Conservation (phyloP, 2,329 filamentous ascomycete species). For the Ascosphaera apis region DNA sequence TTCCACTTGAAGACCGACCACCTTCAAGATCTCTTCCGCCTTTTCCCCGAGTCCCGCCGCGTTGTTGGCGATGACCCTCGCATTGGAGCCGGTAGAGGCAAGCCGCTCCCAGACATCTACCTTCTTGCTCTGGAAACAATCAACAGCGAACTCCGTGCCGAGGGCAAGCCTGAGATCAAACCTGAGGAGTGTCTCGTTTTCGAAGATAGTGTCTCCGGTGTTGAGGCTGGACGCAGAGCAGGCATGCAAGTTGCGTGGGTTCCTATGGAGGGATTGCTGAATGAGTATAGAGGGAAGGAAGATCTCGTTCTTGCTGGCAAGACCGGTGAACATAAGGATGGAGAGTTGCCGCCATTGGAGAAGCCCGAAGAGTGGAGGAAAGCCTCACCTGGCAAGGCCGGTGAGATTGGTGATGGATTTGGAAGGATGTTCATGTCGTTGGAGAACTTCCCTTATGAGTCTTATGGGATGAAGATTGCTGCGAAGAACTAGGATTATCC, state of each 20-base stretch:
- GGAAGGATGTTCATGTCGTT: slow-evolving; percentile 28
- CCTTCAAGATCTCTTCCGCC: slow-evolving; percentile 26
- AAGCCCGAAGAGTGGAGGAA: slow-evolving; percentile 15
- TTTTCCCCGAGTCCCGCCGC: slow-evolving; percentile 44
- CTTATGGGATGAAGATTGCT: slow-evolving; percentile 30
- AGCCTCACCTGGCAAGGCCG: slow-evolving; percentile 25
- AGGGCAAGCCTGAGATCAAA: slow-evolving; percentile 34
- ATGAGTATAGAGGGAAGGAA: slow-evolving; percentile 56
- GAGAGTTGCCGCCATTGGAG: slow-evolving; percentile 18
- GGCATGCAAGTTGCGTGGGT: slow-evolving; percentile 92
- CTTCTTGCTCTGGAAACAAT: slow-evolving; percentile 63
- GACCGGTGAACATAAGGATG: slow-evolving; percentile 47
- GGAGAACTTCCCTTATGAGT: slow-evolving; percentile 35
- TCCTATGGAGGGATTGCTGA: slow-evolving; percentile 56
- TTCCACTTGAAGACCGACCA: slow-evolving; percentile 53
- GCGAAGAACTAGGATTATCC: too few species aligned
- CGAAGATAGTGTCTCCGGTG: slow-evolving; percentile 81
- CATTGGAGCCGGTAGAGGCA: slow-evolving; percentile 59
- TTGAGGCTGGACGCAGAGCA: slow-evolving; percentile 71
- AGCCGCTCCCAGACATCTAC: slow-evolving; percentile 90
- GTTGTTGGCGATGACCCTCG: slow-evolving; percentile 71
- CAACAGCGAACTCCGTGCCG: slow-evolving; percentile 43
- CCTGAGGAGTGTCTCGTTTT: slow-evolving; percentile 89
- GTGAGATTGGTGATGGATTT: slow-evolving; percentile 38
- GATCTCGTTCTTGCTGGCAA: slow-evolving; percentile 61